Conservation (phyloP, 2,329 filamentous ascomycete species). For the Cordyceps cateniannulata region DNA sequence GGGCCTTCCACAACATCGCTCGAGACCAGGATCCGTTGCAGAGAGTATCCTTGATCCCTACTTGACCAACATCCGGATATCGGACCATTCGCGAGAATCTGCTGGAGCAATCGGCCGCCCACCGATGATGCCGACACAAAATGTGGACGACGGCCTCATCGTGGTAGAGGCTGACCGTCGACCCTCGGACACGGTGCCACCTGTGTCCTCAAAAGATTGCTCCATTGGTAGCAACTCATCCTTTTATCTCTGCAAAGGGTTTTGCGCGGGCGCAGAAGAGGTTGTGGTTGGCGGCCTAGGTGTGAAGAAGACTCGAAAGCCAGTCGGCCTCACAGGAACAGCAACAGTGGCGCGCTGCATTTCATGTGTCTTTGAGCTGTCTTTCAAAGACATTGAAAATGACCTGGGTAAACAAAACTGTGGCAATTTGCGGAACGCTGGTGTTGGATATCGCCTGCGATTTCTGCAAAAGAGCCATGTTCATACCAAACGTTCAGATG, state of each 20-base stretch:
- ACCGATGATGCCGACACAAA: not conserved
- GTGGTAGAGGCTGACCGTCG: slow-evolving; percentile 16
- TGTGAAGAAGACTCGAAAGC: slow-evolving; percentile 44
- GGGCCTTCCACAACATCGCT: not conserved
- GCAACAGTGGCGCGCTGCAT: slow-evolving; percentile 44
- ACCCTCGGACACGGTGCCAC: not conserved
- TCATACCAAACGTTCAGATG: slow-evolving; percentile 41
- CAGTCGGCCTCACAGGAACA: slow-evolving; percentile 38
- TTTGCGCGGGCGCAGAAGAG: slow-evolving; percentile 49
- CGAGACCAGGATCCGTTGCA: slow-evolving; percentile 2
- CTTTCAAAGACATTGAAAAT: slow-evolving; percentile 44
- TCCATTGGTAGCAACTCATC: slow-evolving; percentile 40
- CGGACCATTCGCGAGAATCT: slow-evolving; percentile 4
- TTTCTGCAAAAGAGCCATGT: slow-evolving; percentile 52
- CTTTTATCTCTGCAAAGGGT: slow-evolving; percentile 46
- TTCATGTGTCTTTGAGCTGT: slow-evolving; percentile 47
- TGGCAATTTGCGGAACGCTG: slow-evolving; percentile 40
- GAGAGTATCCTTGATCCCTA: slow-evolving; percentile 11
- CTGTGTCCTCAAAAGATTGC: slow-evolving; percentile 26
- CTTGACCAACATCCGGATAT: not conserved
- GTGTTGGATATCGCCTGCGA: slow-evolving; percentile 45
- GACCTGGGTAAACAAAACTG: slow-evolving; percentile 42
- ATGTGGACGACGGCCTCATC: slow-evolving; percentile 18
- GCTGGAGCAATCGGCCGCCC: not conserved
- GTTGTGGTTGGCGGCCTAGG: slow-evolving; percentile 41